Evolutionary conservation across 2,329 filamentous ascomycete species (phyloP), one percentile per base, ranked within the genome.

Genomic region (Leptographium wingfieldii): DNA sequence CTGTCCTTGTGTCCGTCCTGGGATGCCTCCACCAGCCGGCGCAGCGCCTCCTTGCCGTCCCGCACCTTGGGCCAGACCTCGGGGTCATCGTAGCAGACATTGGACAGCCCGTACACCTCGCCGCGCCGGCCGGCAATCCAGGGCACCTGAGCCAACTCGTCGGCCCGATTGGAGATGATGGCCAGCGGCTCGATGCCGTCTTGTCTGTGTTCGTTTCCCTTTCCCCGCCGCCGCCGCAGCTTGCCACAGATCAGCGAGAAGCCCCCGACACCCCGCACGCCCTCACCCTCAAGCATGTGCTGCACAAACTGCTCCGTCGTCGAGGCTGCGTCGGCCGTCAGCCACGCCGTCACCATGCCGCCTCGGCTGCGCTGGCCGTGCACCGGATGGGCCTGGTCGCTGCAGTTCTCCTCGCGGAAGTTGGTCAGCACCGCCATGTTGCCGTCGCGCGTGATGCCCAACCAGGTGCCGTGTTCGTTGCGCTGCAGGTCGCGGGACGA

Each of bases 161-260:
- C 80, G 48, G 76, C 78, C 35, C 83, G 77, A 67, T 87, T 87
- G 55, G 81, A 85, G 56, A 87, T 75, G 58, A 87, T 80, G 9
- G 81, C 83, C 12, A 86, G 71, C 0, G 78, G 38, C 19, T 4
- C 38, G 12, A 40, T 51, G 55, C 31, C 62, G 61, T 29, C 56
- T 35, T 16, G 62, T 5, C 11, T 16, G 19, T 55, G n/a, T 25
- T 14, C 10, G 10, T 3, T 10, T 10, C 7, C 19, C 14, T 11
- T 6, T 22, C 4, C 22, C 22, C 22, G 59, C 54, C 61, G 60
- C 60, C 3, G 10, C 38, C 56, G 31, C 59, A 87, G 72, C 66
- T 83, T 84, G 10, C 81, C 82, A 63, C 83, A 85, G n/a, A 86
- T 74, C 67, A 87, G 77, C 29, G 81, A 85, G 68, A 87, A 87